These are phyloP conservation scores for Magnaporthales sp. DNA, from an alignment of 2,329 filamentous ascomycete species.

Conservation along the genomic window DNA sequence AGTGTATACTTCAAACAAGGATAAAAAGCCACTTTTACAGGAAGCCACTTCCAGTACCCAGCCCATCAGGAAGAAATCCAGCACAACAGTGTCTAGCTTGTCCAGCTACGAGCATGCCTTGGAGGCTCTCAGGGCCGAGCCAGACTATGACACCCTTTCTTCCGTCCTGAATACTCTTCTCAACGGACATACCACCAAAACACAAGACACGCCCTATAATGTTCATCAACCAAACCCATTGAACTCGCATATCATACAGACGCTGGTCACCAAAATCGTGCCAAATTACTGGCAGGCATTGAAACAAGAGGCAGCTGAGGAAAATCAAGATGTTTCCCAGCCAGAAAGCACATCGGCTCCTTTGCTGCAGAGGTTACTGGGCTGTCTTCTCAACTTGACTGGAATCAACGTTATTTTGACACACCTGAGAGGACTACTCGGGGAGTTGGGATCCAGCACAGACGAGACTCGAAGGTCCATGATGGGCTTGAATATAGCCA, in stretches of 20 bases:
- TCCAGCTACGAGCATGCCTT: constrained; percentile 39
- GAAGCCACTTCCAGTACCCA: constrained; percentile 17
- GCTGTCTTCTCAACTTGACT: constrained; percentile 62
- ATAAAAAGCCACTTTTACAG: constrained; percentile 28
- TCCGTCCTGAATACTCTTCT: constrained; percentile 43
- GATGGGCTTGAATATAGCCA: constrained; percentile 31
- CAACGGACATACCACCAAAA: constrained; percentile 13
- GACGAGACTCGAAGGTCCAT: constrained; percentile 26
- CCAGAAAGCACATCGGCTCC: constrained; percentile 14
- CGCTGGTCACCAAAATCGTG: constrained; percentile 64
- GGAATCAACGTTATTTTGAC: constrained; percentile 70
- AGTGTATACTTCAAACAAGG: constrained; percentile 32
- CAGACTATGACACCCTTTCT: constrained; percentile 48
- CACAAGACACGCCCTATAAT: constrained; percentile 32
- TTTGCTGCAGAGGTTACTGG: constrained; percentile 35
- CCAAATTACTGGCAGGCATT: constrained; percentile 75
- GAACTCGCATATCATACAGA: constrained; percentile 66
- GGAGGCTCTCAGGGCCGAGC: constrained; percentile 52
- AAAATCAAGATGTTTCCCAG: neutral
- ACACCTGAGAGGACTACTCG: constrained; percentile 56
- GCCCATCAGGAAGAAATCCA: neutral
- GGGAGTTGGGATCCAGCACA: constrained; percentile 27
- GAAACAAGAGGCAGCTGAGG: constrained; percentile 26
- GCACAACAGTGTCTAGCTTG: neutral
- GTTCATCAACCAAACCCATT: constrained; percentile 56